These are phyloP conservation scores for Dichomitus squalens DNA, from an alignment of 1,284 basidiomycete species.

Conservation along the genomic window DNA sequence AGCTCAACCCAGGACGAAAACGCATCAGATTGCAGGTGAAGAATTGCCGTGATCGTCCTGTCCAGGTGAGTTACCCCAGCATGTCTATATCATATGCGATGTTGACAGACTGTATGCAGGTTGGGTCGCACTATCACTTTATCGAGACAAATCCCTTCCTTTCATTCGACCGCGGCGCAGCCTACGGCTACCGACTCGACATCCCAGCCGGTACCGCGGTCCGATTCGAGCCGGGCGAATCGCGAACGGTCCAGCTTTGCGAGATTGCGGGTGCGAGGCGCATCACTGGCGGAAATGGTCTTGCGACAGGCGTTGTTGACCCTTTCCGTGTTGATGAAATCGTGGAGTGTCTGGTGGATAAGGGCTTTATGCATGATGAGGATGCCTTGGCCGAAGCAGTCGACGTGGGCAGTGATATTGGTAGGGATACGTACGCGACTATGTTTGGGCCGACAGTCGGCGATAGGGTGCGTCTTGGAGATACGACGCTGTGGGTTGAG, in stretches of 20 bases:
- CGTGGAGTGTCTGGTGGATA: conserved; percentile 45
- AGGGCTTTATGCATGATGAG: conserved; percentile 63
- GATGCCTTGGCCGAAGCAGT: conserved; percentile 60
- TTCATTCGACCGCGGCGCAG: no score
- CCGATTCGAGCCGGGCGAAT: background rate
- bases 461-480: conserved; percentile 87
- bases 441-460: conserved; percentile 97
- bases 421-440: conserved; percentile 74
- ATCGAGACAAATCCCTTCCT: background rate
- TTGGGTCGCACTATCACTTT: background rate
- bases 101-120: background rate
- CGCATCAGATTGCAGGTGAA: background rate
- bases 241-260: conserved; percentile 69
- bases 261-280: conserved; percentile 74
- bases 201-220: background rate
- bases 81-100: background rate
- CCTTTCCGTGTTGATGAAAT: conserved; percentile 48
- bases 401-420: conserved; percentile 53
- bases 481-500: conserved; percentile 91
- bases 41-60: background rate
- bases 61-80: background rate
- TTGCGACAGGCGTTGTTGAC: conserved; percentile 65
- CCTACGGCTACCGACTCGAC: no score
- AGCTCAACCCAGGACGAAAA: background rate
- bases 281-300: conserved; percentile 81